Evolutionary conservation across 2,329 filamentous ascomycete genomes (phyloP), one percentile per base, ranked within the genome.

Genomic region (Teratosphaeria gauchensis): DNA sequence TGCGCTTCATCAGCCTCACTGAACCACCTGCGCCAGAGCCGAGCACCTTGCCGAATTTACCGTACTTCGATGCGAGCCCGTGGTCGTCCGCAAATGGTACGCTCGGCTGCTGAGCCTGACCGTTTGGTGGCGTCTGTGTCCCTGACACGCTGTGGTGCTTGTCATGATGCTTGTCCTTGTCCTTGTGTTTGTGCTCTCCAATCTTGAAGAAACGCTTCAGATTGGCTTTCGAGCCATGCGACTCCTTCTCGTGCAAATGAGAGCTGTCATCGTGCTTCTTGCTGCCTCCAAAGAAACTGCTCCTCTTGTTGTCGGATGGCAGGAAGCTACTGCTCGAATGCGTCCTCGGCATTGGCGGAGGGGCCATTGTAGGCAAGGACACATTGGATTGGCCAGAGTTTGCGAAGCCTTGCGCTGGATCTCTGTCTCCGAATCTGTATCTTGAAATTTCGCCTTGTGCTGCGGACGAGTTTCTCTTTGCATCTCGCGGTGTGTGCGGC

Each of bases 151-250:
- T 60, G 19, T 80, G 90, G 59, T 74, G 71, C 31, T 59, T 55
- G 46, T 81, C 78, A 12, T 80, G 90, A 59, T 74, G 71, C 31
- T 59, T 55, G 46, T 81, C 78, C 67, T 87, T 86, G 61, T 80
- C 75, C 69, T 90, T 90, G 65, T 82, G 76, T 59, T 69, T 76
- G 64, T 85, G 81, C 2, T 84, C 82, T 56, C 87, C 84, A 61
- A 90, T 85, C 74, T 87, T 94, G 79, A 99, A 95, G 73, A 99
- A 99, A n/a, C 94, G 84, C 76, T 96, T 96, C 61, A 99, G 75
- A 68, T 97, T 92, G 3, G 89, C 87, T 88, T 97, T 97, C 4
- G 94, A 85, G 1, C 65, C 63, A 54, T 69, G 67, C 28, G 62
- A 61, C 48, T 68, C 65, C 55, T 81, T 79, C 21, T 71, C 75